Percentiles rank a stretch among this genome's conserved stretches.
phyloP scores from a whole-genome alignment of 2,329 filamentous ascomycete genomes.

The Trichoderma sp. region DNA sequence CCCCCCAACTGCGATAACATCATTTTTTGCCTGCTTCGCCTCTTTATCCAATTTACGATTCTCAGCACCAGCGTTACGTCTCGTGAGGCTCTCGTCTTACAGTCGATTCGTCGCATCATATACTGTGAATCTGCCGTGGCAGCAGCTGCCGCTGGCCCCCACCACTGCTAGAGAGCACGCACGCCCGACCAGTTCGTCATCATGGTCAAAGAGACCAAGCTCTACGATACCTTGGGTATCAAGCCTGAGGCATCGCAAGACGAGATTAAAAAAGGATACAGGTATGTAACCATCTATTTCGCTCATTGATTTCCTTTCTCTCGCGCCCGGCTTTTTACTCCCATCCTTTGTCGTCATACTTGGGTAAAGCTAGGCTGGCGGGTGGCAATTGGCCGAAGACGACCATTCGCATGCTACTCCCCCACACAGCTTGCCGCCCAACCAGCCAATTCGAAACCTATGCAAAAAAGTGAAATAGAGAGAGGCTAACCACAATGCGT shows the following conservation, averaged over 20 bases:
- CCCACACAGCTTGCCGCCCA: constrained; percentile 18
- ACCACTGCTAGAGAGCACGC: neutral
- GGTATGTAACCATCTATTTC: constrained; percentile 51
- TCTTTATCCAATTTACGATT: neutral
- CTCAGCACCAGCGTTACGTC: neutral
- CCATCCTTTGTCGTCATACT: constrained; percentile 11
- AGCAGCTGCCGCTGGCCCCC: neutral
- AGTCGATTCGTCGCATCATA: neutral
- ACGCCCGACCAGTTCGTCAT: constrained; percentile 30
- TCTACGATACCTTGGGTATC: constrained; percentile 83
- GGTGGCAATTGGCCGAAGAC: constrained; percentile 10
- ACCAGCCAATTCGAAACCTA: neutral
- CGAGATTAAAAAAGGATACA: constrained; percentile 95
- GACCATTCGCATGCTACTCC: neutral
- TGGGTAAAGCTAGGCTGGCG: constrained; percentile 11
- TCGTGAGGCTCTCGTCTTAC: neutral
- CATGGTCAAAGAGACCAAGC: constrained; percentile 94
- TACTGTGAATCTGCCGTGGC: neutral
- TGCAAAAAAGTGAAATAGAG: neutral
- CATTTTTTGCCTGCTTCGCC: neutral
- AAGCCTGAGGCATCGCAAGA: constrained; percentile 80
- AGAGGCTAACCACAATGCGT: constrained; percentile 36
- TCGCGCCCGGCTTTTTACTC: neutral
- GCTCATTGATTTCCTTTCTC: neutral
- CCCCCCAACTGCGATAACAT: neutral